phyloP scores from a whole-genome alignment of 1,284 basidiomycete species.

The Irpex sp. region DNA sequence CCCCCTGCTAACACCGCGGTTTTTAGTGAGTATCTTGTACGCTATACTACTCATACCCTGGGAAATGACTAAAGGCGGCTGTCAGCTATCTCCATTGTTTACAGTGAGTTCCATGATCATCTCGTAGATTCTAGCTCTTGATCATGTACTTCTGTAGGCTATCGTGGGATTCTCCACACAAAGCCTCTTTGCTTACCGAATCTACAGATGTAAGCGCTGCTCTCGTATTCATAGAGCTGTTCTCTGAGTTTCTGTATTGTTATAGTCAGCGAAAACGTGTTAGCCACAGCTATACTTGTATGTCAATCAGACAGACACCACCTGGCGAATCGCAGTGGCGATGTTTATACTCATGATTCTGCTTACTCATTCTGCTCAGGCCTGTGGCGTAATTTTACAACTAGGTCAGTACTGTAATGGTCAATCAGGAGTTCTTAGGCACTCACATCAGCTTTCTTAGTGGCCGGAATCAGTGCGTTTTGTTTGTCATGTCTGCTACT shows the following conservation, averaged over 20 bases:
- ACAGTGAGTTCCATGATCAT: background rate
- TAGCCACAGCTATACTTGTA: background rate
- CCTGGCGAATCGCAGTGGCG: background rate
- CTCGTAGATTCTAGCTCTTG: background rate
- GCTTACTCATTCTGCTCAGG: background rate
- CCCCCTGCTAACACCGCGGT: background rate
- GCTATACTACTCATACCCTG: background rate
- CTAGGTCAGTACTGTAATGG: background rate
- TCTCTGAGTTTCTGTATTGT: background rate
- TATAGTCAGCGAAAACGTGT: slow-evolving; percentile 1
- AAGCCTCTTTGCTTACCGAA: background rate
- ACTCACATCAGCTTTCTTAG: background rate
- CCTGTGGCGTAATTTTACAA: background rate
- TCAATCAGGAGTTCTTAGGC: background rate
- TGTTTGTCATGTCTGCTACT: background rate
- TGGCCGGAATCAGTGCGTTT: background rate
- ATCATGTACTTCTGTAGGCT: background rate
- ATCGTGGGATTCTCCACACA: background rate
- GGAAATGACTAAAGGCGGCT: background rate
- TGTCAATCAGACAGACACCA: background rate
- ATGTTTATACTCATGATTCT: background rate
- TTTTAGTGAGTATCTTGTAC: background rate
- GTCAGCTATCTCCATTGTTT: background rate
- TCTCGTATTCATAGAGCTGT: background rate
- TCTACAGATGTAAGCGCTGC: background rate